Conservation (phyloP, 371 early-diverging fungal genomes). For the Mortierella sp. region DNA sequence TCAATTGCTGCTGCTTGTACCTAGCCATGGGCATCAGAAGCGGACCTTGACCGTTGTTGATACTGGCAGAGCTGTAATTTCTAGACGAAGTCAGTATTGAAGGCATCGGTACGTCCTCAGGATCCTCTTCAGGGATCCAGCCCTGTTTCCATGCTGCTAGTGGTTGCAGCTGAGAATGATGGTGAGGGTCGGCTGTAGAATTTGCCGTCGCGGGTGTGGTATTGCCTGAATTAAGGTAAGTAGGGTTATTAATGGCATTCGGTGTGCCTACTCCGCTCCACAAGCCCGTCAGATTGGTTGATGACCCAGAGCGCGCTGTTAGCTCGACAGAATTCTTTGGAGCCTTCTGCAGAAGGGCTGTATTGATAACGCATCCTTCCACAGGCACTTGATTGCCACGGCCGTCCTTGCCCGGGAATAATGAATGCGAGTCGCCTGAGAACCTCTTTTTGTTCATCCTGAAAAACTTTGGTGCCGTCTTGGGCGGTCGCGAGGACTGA, state of each 20-base stretch:
- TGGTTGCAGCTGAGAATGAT: conserved; percentile 18
- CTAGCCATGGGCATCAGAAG: conserved; percentile 39
- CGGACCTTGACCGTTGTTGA: conserved; percentile 12
- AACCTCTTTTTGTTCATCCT: conserved; percentile 47
- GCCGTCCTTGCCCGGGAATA: conserved; percentile 20
- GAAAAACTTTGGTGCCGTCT: conserved; percentile 34
- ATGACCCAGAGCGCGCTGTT: conserved; percentile 40
- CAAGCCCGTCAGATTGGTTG: conserved; percentile 18
- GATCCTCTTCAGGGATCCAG: conserved; percentile 46
- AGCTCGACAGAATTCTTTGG: conserved; percentile 31
- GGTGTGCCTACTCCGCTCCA: conserved; percentile 16
- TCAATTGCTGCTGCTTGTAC: conserved; percentile 35
- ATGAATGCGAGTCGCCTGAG: conserved; percentile 45
- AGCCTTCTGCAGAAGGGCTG: conserved; percentile 32
- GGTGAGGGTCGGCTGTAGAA: conserved; percentile 13
- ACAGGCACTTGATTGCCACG: conserved; percentile 9
- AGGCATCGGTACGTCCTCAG: conserved; percentile 28
- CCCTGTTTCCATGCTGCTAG: conserved; percentile 47
- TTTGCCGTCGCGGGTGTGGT: conserved; percentile 2
- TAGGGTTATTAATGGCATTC: conserved; percentile 14
- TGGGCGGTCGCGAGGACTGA: conserved; percentile 26
- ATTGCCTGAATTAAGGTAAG: conserved; percentile 10
- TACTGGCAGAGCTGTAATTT: conserved; percentile 18
- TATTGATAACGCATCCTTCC: conserved; percentile 46
- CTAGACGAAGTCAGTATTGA: conserved; percentile 36